Evolutionary conservation across 1,284 basidiomycete genomes (phyloP).

Genomic region (Ganoderma meredithae): DNA sequence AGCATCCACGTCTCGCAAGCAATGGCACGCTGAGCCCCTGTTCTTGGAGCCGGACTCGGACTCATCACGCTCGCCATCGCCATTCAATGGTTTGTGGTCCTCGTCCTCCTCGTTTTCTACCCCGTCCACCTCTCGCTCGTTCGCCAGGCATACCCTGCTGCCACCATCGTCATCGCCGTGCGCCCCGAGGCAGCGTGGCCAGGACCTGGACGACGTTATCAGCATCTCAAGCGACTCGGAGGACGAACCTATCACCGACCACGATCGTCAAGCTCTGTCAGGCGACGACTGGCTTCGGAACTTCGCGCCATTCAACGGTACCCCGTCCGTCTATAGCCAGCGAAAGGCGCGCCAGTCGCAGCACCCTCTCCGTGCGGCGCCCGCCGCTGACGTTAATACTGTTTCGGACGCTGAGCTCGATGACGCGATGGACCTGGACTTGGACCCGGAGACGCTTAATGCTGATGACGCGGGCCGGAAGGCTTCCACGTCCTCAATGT

Average conservation of each 20-base stretch:
- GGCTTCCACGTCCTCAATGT: not conserved
- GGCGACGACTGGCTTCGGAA: not conserved
- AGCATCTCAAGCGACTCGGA: conserved; percentile 31
- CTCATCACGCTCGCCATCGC: conserved; percentile 15
- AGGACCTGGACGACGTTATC: conserved; percentile 23
- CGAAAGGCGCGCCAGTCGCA: conserved; percentile 17
- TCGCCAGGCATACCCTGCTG: not conserved
- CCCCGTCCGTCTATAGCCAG: conserved; percentile 21
- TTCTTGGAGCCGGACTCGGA: not conserved
- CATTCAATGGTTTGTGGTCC: not conserved
- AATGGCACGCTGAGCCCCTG: not conserved
- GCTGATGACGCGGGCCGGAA: not conserved
- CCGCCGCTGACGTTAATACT: not conserved
- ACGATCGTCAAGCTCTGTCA: not conserved
- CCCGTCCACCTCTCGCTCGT: conserved; percentile 12
- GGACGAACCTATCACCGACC: conserved; percentile 12
- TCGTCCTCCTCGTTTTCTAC: conserved; percentile 19
- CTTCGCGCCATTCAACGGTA: conserved; percentile 14
- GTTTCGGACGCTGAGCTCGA: conserved; percentile 1
- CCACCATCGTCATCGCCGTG: conserved; percentile 1
- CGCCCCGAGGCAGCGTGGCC: not conserved
- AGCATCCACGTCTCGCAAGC: not conserved
- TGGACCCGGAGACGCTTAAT: not conserved
- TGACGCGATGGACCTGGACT: conserved; percentile 13
- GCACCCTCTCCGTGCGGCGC: conserved; percentile 7